Base-by-base conservation (phyloP, 495 filamentous ascomycete genomes). In the Cudoniella acicularis region DNA sequence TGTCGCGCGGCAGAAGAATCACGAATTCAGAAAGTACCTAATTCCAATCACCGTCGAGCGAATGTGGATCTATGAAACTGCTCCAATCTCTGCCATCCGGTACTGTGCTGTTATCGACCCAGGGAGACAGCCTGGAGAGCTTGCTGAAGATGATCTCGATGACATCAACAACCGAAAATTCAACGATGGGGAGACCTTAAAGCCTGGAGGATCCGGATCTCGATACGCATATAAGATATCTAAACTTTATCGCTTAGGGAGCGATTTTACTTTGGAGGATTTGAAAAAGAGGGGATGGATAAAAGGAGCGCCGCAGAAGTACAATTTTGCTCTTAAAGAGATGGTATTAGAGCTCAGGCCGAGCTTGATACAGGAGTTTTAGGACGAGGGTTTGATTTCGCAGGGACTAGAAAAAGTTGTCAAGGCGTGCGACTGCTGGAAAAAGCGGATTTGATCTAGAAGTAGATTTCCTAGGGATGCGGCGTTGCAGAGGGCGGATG, bases 11-110 rank as follows among this genome's bases (percentile, higher is more conserved):
- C n/a, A 49, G 9, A 75, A 75, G 49, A 76, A 70, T 59, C 72
- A 76, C 64, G 71, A 75, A 59, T 75, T 67, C 56, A 68, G 73
- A 16, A 64, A 67, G 13, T 75, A 76, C 49, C 69, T 67, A 10
- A 70, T 76, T 21, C 68, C 68, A 49, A 26, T 54, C 10, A 58
- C 50, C 22, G 64, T 74, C 8, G 42, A 27, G 6, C 64, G 66
- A 17, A 63, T 76, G 25, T 75, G 73, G 73, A 65, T 75, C 51
- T 76, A 76, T 65, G 65, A 60, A 21, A 70, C 68, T 2, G 64
- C 51, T 10, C 71, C 64, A 2, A 21, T 59, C 26, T 63, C 64
- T 16, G 42, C 49, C 24, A 49, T 72, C 48, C 52, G 67, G 43
- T 60, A 71, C 20, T 59, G 67, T 11, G 64, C 60, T 4, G 48